phyloP scores from a whole-genome alignment of 176 grass and related monocot genomes.

The Avena eriantha region DNA sequence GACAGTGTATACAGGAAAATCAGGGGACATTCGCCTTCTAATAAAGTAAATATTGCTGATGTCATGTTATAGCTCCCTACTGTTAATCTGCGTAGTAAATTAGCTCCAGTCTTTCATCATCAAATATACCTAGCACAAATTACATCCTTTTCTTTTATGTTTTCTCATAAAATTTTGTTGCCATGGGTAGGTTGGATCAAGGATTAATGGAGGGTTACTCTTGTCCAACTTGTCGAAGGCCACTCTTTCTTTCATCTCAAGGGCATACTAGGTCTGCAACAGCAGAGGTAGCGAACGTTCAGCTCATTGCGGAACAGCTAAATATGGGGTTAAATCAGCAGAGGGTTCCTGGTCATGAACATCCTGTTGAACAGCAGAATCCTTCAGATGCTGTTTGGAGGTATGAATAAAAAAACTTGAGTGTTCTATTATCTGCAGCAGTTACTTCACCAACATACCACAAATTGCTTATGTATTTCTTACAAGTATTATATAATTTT shows the following conservation, averaged over 20 bases:
- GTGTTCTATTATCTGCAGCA: slow-evolving; percentile 15
- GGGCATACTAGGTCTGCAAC: slow-evolving; percentile 53
- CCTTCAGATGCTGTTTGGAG: slow-evolving; percentile 86
- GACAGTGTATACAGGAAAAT: slow-evolving; percentile 5
- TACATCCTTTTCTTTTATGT: slow-evolving; percentile 15
- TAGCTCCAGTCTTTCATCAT: slow-evolving; percentile 22
- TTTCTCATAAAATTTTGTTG: slow-evolving; percentile 17
- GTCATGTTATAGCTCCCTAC: not conserved
- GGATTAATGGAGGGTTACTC: slow-evolving; percentile 90
- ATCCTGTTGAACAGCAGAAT: slow-evolving; percentile 68
- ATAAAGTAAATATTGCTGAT: slow-evolving; percentile 4
- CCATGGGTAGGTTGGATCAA: slow-evolving; percentile 89
- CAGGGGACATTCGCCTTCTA: not conserved
- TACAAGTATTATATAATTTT: not conserved
- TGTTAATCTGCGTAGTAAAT: slow-evolving; percentile 33
- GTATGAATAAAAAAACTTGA: slow-evolving; percentile 44
- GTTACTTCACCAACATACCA: slow-evolving; percentile 14
- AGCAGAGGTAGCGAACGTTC: slow-evolving; percentile 48
- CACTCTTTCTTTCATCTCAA: slow-evolving; percentile 71
- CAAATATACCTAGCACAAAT: slow-evolving; percentile 24
- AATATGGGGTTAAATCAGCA: slow-evolving; percentile 72
- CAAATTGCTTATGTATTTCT: slow-evolving; percentile 7
- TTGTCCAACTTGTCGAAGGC: slow-evolving; percentile 95
- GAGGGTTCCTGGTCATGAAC: slow-evolving; percentile 57
- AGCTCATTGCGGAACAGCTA: slow-evolving; percentile 73